Evolutionary conservation across 768 basidiomycete genomes (phyloP), one percentile per base, ranked within the genome.

Genomic region (Lactifluus piperatus): DNA sequence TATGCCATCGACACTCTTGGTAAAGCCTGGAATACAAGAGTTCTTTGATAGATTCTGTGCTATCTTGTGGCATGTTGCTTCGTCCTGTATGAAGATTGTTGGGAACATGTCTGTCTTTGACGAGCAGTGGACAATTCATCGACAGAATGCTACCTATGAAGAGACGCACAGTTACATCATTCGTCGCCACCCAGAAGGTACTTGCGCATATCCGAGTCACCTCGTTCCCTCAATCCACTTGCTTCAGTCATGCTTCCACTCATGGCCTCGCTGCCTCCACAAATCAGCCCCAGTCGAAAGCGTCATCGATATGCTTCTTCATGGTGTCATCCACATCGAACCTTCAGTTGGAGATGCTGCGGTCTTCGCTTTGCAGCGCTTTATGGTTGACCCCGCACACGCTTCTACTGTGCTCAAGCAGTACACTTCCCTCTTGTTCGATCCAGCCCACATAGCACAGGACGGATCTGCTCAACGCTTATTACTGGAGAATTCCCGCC

Each of bases 271-370:
- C 3, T 88, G 83, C 65, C 75, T 93, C 44, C 81, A 85, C 66
- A 71, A 77, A 2, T 75, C 74, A 4, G 70, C 81, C 32, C 66
- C 81, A 44, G 69, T 86, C 49, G 68, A 76, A 11, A 85, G 86
- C 44, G 81, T 84, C 0, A 76, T 91, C 51, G 86, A 91, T 63
- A 83, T 91, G 77, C 79, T 94, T 26, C 75, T 94, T 47, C 81
- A 83, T 34, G 89, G 88, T 2, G 80, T 91, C n/a, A 77, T 91
- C 26, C 94, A 95, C 64, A 83, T 93, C 30, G 91, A 97, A 62
- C 88, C 90, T 1, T 65, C 73, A 2, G 75, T 95, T 1, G 80
- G 79, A 37, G 83, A 86, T n/a, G 81, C 80, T 16, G 86, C 94
- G 0, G 76, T 75, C 29, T 74, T 75, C 3, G 84, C 91, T 13